These are phyloP conservation scores for Talinum fruticosum DNA, from an alignment of 148 eudicot species.

Conservation along the genomic window DNA sequence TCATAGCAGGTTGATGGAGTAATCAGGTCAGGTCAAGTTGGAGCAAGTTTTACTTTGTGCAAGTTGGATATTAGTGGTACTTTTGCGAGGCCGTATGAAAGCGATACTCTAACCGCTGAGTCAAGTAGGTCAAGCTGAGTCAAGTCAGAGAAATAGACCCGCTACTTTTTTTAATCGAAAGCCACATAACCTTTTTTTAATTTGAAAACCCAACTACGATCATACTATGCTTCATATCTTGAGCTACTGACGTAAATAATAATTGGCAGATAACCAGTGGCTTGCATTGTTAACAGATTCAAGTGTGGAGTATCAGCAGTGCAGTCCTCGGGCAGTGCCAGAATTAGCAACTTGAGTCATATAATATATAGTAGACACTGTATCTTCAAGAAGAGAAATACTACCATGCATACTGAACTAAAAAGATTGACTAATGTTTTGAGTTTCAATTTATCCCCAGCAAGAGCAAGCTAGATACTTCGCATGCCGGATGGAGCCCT, in stretches of 20 bases:
- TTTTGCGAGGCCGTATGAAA: too few relatives aligned
- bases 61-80: too few relatives aligned
- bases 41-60: background rate
- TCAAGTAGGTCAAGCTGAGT: too few relatives aligned
- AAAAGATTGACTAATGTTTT: background rate
- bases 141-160: too few relatives aligned
- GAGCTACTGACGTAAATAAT: background rate
- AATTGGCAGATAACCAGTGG: background rate
- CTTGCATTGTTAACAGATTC: background rate
- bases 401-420: background rate
- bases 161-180: too few relatives aligned
- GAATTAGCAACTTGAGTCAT: slow-evolving; percentile 1
- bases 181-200: too few relatives aligned
- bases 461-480: background rate
- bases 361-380: background rate
- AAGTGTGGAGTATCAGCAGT: background rate
- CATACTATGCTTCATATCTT: background rate
- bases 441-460: background rate
- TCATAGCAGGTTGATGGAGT: background rate
- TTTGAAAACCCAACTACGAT: too few relatives aligned
- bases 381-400: background rate
- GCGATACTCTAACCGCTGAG: too few relatives aligned
- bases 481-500: background rate
- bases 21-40: background rate
- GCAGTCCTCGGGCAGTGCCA: too few relatives aligned